These are phyloP conservation scores for Aureobasidium sp. DNA, from an alignment of 2,329 filamentous ascomycete species.

Conservation along the genomic window DNA sequence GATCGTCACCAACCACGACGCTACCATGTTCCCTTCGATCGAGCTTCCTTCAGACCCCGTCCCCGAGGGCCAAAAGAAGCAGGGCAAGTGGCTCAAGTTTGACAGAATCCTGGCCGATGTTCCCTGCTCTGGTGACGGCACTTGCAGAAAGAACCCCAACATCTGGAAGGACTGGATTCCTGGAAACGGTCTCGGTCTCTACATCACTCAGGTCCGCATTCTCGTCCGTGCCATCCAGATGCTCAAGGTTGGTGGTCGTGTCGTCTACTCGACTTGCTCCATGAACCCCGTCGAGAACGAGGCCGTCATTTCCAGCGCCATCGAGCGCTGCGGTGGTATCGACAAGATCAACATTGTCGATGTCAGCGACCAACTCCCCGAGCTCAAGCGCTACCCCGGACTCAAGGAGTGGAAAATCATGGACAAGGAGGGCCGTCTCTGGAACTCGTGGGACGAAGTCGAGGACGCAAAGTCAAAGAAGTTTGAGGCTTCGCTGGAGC, in stretches of 20 bases:
- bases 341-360: slow-evolving; percentile 77
- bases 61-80: slow-evolving; percentile 42
- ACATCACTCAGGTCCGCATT: slow-evolving; percentile 80
- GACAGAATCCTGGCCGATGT: slow-evolving; percentile 95
- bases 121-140: slow-evolving; percentile 93
- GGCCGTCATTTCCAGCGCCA: slow-evolving; percentile 77
- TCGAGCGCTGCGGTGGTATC: slow-evolving; percentile 78
- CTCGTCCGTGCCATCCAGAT: slow-evolving; percentile 87
- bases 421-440: slow-evolving; percentile 73
- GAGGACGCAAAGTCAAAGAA: slow-evolving; percentile 53
- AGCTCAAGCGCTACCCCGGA: slow-evolving; percentile 66
- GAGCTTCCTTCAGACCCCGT: slow-evolving; percentile 56
- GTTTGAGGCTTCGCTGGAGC: slow-evolving; percentile 52
- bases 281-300: slow-evolving; percentile 99
- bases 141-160: slow-evolving; percentile 82
- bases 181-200: slow-evolving; percentile 75
- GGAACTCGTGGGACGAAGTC: slow-evolving; percentile 75
- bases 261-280: slow-evolving; percentile 97
- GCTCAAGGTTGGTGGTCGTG: slow-evolving; percentile 86
- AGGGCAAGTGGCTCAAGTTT: slow-evolving; percentile 78
- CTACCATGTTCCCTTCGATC: slow-evolving; percentile 88
- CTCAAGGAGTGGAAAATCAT: slow-evolving; percentile 82
- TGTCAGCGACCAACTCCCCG: slow-evolving; percentile 66
- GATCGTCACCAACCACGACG: slow-evolving; percentile 96
- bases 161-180: slow-evolving; percentile 95